phyloP scores from a whole-genome alignment of 2,329 filamentous ascomycete genomes.

The Colletotrichum euphorbiae region DNA sequence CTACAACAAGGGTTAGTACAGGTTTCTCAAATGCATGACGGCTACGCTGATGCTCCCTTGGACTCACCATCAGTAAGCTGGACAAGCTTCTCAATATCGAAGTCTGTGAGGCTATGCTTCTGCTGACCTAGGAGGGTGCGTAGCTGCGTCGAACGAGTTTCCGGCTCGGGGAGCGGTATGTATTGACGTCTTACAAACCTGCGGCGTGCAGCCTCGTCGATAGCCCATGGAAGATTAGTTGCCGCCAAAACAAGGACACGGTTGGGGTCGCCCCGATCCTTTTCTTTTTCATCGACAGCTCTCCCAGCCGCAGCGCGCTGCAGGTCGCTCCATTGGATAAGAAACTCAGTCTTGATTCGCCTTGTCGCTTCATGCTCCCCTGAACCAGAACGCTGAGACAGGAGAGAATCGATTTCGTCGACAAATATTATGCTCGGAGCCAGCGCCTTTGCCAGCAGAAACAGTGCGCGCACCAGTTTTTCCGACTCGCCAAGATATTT shows the following conservation, averaged over 20 bases:
- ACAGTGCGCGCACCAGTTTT: slow-evolving; percentile 93
- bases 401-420: slow-evolving; percentile 94
- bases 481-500: slow-evolving; percentile 98
- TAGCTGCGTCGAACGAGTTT: slow-evolving; percentile 83
- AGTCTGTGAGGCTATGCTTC: slow-evolving; percentile 80
- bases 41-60: too few species aligned
- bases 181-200: slow-evolving; percentile 95
- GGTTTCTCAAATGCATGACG: background rate
- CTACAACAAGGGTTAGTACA: slow-evolving; percentile 57
- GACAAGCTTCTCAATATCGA: slow-evolving; percentile 81
- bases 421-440: slow-evolving; percentile 98
- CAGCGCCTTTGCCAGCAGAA: slow-evolving; percentile 86
- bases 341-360: slow-evolving; percentile 95
- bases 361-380: slow-evolving; percentile 93
- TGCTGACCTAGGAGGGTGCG: slow-evolving; percentile 85
- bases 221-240: slow-evolving; percentile 97
- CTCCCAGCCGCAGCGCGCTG: slow-evolving; percentile 91
- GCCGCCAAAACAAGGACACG: slow-evolving; percentile 93
- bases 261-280: slow-evolving; percentile 81
- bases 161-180: slow-evolving; percentile 89
- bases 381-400: slow-evolving; percentile 84
- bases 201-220: slow-evolving; percentile 92
- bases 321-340: slow-evolving; percentile 97
- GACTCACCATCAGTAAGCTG: slow-evolving; percentile 81
- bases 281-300: slow-evolving; percentile 74